Percentiles rank a stretch among this genome's conserved stretches.
These are phyloP conservation scores for Blastobotrys raffinosifermentans DNA, from an alignment of 1,139 yeast species.

Conservation along the genomic window DNA sequence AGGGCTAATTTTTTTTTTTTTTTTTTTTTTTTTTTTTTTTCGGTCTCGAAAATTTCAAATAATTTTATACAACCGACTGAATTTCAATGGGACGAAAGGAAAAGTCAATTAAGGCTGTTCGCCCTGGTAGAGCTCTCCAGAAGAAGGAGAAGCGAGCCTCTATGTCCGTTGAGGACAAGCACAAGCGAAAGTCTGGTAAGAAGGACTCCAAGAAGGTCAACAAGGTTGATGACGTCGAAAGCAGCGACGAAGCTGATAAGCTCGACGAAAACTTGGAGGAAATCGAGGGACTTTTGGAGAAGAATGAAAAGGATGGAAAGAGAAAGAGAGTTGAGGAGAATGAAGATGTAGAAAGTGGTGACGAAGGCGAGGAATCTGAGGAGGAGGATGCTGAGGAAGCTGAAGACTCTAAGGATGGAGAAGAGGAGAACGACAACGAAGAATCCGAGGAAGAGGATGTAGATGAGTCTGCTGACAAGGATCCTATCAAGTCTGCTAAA, in stretches of 20 bases:
- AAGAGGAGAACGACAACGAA: conserved; percentile 20
- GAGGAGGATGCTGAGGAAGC: conserved; percentile 22
- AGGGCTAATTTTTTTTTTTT: too few relatives aligned
- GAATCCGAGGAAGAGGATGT: conserved; percentile 19
- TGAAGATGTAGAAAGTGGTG: conserved; percentile 14
- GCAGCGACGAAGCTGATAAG: conserved; percentile 21
- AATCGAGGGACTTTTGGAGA: conserved; percentile 19
- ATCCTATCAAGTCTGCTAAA: conserved; percentile 18
- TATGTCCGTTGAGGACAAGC: conserved; percentile 2
- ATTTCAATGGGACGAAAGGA: conserved; percentile 9
- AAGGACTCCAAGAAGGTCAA: conserved; percentile 6
- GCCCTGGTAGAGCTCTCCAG: neutral
- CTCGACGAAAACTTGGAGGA: conserved; percentile 24
- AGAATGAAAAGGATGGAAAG: conserved; percentile 9
- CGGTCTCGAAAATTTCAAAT: too few relatives aligned
- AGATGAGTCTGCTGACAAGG: conserved; percentile 21
- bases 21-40: too few relatives aligned
- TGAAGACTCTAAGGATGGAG: conserved; percentile 13
- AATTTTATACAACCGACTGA: too few relatives aligned
- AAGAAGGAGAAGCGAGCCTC: neutral
- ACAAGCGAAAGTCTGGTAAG: conserved; percentile 7
- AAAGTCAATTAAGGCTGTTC: neutral
- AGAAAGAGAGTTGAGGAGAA: conserved; percentile 16
- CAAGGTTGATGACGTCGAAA: conserved; percentile 19
- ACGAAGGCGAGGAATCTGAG: conserved; percentile 20